Conservation (phyloP, 148 eudicot genomes). For the Rhododendron kiyosumense region DNA sequence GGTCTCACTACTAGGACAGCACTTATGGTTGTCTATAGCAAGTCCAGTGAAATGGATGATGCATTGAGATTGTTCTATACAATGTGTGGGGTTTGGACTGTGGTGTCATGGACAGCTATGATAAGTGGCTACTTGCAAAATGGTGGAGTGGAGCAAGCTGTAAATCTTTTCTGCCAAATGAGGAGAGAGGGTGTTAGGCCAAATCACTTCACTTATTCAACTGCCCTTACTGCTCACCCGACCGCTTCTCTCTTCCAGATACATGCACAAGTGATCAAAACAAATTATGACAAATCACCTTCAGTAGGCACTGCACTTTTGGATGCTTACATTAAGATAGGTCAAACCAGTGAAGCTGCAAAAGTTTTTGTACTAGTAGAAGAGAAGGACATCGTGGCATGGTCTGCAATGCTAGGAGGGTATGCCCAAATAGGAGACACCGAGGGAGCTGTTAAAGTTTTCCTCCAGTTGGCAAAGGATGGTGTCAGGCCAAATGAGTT, state of each 20-base stretch:
- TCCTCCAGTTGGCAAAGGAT: conserved; percentile 43
- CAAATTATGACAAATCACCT: conserved; percentile 48
- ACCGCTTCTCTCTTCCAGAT: conserved; percentile 53
- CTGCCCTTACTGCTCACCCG: conserved; percentile 66
- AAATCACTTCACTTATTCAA: conserved; percentile 78
- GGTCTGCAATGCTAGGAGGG: conserved; percentile 96
- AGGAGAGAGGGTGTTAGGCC: conserved; percentile 57
- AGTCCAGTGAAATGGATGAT: conserved; percentile 53
- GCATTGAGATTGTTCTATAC: conserved; percentile 59
- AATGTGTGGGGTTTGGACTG: conserved; percentile 47
- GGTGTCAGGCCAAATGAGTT: conserved; percentile 70
- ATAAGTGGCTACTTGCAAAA: conserved; percentile 81
- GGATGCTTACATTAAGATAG: conserved; percentile 70
- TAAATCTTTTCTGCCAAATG: conserved; percentile 60
- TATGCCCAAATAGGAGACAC: conserved; percentile 70
- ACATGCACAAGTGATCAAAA: conserved; percentile 72
- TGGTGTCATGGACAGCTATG: conserved; percentile 93
- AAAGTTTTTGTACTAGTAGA: conserved; percentile 54
- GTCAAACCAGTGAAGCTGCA: conserved; percentile 56
- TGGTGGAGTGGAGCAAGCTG: conserved; percentile 46
- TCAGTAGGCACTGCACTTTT: conserved; percentile 86
- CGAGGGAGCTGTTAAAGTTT: conserved; percentile 61
- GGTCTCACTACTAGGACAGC: conserved; percentile 64
- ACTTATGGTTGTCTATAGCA: conserved; percentile 73
- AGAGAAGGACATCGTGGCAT: conserved; percentile 75